phyloP scores from a whole-genome alignment of 2,329 filamentous ascomycete genomes.

The Stylonectria norvegica region DNA sequence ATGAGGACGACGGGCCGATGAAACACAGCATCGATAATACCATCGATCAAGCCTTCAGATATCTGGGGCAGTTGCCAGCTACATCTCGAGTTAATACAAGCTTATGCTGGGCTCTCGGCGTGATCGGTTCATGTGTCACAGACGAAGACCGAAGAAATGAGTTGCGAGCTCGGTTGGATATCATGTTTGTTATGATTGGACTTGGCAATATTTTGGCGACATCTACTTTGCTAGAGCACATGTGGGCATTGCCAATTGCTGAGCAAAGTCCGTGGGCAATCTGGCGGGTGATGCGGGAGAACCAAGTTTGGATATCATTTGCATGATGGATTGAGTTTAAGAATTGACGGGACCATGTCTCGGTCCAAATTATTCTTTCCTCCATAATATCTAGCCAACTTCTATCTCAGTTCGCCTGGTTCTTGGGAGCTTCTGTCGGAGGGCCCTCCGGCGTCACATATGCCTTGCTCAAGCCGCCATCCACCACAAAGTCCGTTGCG shows the following conservation, averaged over 20 bases:
- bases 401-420: not conserved
- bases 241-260: slow-evolving; percentile 30
- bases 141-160: slow-evolving; percentile 31
- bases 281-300: slow-evolving; percentile 36
- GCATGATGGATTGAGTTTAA: slow-evolving; percentile 20
- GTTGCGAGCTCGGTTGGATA: slow-evolving; percentile 24
- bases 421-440: not conserved
- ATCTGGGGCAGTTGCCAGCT: slow-evolving; percentile 17
- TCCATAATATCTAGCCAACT: not conserved
- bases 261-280: slow-evolving; percentile 34
- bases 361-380: not conserved
- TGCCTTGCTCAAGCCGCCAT: slow-evolving; percentile 66
- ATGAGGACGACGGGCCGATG: not conserved
- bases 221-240: slow-evolving; percentile 31
- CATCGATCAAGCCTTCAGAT: slow-evolving; percentile 11
- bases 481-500: slow-evolving; percentile 68
- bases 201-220: slow-evolving; percentile 38
- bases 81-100: slow-evolving; percentile 25
- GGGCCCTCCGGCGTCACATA: slow-evolving; percentile 27
- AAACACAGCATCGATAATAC: slow-evolving; percentile 1
- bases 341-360: not conserved
- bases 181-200: slow-evolving; percentile 28
- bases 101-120: slow-evolving; percentile 24
- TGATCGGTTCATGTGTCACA: slow-evolving; percentile 22
- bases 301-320: slow-evolving; percentile 40